These are phyloP conservation scores for Chalciporus chontae DNA, from an alignment of 768 basidiomycete genomes.

Conservation along the genomic window DNA sequence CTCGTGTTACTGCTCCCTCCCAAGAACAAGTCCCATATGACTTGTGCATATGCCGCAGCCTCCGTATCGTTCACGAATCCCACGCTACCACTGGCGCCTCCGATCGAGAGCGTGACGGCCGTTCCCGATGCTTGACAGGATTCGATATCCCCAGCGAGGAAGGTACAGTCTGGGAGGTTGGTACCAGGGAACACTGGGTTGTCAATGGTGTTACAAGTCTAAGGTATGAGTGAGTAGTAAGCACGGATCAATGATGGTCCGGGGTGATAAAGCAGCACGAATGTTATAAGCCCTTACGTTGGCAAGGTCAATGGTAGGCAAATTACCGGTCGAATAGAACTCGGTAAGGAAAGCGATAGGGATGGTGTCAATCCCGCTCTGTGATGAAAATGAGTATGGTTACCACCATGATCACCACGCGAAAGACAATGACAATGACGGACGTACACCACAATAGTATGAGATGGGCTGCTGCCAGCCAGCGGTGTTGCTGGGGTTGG, in stretches of 20 bases:
- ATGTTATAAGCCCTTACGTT: conserved; percentile 38
- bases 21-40: conserved; percentile 67
- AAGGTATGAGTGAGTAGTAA: background rate
- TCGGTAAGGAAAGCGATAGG: conserved; percentile 61
- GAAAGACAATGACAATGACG: background rate
- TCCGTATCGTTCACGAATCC: conserved; percentile 58
- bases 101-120: conserved; percentile 54
- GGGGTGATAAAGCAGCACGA: background rate
- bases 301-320: conserved; percentile 58
- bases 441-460: conserved; percentile 28
- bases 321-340: conserved; percentile 55
- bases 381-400: background rate
- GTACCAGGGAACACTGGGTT: conserved; percentile 61
- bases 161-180: conserved; percentile 56
- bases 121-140: conserved; percentile 66
- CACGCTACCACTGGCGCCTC: conserved; percentile 60
- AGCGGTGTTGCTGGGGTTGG: conserved; percentile 20
- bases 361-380: conserved; percentile 54
- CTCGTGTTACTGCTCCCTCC: conserved; percentile 59
- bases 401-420: background rate
- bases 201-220: conserved; percentile 62
- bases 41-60: conserved; percentile 56
- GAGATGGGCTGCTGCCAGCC: conserved; percentile 30
- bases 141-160: conserved; percentile 57
- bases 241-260: conserved; percentile 1